Percentiles rank a stretch among this genome's conserved stretches.
These are phyloP conservation scores for Termitomyces eurrhizus DNA, from an alignment of 768 basidiomycete genomes.

Conservation along the genomic window DNA sequence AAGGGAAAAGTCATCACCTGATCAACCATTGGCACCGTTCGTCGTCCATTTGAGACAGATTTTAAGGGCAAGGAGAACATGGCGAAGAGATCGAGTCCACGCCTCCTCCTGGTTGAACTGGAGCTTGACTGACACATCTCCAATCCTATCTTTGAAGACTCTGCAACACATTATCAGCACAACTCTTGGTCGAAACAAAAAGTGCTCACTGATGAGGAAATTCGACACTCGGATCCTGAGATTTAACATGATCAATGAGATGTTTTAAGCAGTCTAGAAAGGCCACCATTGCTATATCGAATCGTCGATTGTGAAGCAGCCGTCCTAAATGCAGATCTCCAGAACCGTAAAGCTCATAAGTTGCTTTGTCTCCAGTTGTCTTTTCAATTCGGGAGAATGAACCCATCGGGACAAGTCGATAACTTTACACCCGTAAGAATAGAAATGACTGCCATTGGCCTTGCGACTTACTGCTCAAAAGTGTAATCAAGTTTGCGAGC, in stretches of 20 bases:
- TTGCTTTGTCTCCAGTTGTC: constrained; percentile 73
- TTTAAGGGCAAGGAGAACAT: constrained; percentile 86
- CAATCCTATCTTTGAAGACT: constrained; percentile 91
- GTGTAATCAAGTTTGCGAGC: constrained; percentile 88
- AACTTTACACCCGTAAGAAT: constrained; percentile 43
- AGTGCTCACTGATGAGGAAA: constrained; percentile 82
- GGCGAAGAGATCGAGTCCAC: constrained; percentile 92
- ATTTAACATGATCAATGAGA: constrained; percentile 80
- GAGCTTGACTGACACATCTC: constrained; percentile 89
- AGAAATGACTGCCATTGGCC: not conserved
- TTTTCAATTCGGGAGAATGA: constrained; percentile 92
- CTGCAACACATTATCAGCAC: constrained; percentile 35
- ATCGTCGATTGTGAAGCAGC: constrained; percentile 89
- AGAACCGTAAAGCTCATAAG: constrained; percentile 92
- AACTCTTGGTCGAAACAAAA: not conserved
- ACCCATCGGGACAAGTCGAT: constrained; percentile 89
- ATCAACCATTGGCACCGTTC: constrained; percentile 64
- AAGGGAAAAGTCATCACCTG: not conserved
- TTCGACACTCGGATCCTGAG: constrained; percentile 67
- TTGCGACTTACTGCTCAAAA: constrained; percentile 68
- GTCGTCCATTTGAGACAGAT: constrained; percentile 86
- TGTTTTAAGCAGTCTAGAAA: constrained; percentile 95
- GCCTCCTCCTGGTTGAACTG: constrained; percentile 94
- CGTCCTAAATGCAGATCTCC: constrained; percentile 89
- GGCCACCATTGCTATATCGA: constrained; percentile 94